phyloP scores from a whole-genome alignment of 352 stramenopile species.

The Phytophthora sp. region DNA sequence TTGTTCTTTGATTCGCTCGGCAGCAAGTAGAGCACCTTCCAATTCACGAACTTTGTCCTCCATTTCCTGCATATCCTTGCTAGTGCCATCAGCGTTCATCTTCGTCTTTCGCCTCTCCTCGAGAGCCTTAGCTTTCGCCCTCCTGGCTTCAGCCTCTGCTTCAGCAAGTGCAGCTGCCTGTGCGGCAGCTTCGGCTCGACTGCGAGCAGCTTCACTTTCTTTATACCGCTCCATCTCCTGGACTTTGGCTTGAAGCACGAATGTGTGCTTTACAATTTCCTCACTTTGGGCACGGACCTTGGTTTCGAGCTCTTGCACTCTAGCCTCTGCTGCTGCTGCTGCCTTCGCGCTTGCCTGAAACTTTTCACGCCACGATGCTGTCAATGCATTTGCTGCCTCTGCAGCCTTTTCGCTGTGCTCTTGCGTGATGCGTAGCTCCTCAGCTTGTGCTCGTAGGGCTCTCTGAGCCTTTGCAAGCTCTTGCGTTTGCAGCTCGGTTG shows the following conservation, averaged over 20 bases:
- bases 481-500: conserved; percentile 59
- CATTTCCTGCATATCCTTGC: conserved; percentile 50
- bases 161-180: conserved; percentile 36
- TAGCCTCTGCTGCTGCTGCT: conserved; percentile 34
- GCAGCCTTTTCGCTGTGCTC: conserved; percentile 51
- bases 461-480: conserved; percentile 63
- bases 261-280: conserved; percentile 68
- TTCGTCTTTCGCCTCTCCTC: conserved; percentile 39
- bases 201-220: conserved; percentile 51
- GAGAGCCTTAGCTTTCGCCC: conserved; percentile 24
- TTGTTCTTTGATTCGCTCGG: conserved; percentile 35
- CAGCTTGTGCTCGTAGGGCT: conserved; percentile 39
- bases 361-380: conserved; percentile 59
- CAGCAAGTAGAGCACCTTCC: conserved; percentile 35
- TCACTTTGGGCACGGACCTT: conserved; percentile 46
- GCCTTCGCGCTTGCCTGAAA: conserved; percentile 49
- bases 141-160: conserved; percentile 34
- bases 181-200: conserved; percentile 37
- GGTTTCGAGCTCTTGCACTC: conserved; percentile 51
- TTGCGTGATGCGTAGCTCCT: conserved; percentile 45
- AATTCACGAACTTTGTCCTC: conserved; percentile 44
- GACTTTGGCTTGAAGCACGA: conserved; percentile 57
- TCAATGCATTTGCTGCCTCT: conserved; percentile 51
- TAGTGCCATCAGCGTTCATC: conserved; percentile 6
- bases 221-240: conserved; percentile 63